These are phyloP conservation scores for Amylocarpus encephaloides DNA, from an alignment of 2,329 filamentous ascomycete species.

Conservation along the genomic window DNA sequence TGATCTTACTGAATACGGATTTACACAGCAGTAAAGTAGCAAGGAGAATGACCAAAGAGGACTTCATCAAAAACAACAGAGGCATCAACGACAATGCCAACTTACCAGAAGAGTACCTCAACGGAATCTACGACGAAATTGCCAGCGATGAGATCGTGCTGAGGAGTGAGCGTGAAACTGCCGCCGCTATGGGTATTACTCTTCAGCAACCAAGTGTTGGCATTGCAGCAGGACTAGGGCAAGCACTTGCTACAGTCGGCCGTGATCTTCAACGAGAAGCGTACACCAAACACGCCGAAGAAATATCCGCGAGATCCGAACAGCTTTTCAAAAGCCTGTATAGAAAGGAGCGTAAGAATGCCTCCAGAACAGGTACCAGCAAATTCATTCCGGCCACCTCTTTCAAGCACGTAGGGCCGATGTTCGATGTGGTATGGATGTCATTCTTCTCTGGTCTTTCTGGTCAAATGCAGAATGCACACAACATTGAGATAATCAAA, in stretches of 20 bases:
- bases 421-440: conserved; percentile 99
- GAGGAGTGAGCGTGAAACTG: conserved; percentile 83
- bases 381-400: conserved; percentile 90
- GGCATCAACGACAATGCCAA: conserved; percentile 97
- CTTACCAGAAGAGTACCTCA: conserved; percentile 85
- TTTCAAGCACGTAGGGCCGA: conserved; percentile 89
- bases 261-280: conserved; percentile 88
- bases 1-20: conserved; percentile 95
- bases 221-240: conserved; percentile 75
- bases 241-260: conserved; percentile 85
- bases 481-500: conserved; percentile 87
- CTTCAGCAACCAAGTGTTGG: conserved; percentile 53
- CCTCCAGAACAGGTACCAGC: conserved; percentile 57
- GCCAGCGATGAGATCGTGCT: conserved; percentile 86
- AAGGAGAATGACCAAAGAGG: conserved; percentile 86
- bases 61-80: conserved; percentile 98
- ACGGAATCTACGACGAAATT: conserved; percentile 89
- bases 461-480: conserved; percentile 85
- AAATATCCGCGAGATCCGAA: conserved; percentile 68
- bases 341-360: conserved; percentile 77
- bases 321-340: conserved; percentile 93
- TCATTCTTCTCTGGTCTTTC: conserved; percentile 94
- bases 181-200: conserved; percentile 66
- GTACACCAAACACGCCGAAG: conserved; percentile 89
- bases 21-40: conserved; percentile 82